Evolutionary conservation across 169 alveolate genomes (phyloP).

Genomic region (Cryptosporidium sp.): DNA sequence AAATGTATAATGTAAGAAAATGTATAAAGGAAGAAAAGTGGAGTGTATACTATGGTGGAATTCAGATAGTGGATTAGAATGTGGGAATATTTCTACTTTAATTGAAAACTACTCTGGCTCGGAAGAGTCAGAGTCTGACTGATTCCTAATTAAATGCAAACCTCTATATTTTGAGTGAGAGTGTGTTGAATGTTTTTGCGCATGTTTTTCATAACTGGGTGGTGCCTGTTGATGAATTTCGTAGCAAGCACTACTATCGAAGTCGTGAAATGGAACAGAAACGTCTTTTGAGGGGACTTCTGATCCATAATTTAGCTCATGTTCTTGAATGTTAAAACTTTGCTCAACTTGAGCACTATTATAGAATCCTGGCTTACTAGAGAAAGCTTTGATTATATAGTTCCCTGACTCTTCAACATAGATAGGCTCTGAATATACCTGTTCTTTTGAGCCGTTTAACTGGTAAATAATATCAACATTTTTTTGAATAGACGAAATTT

Average conservation of each 20-base stretch:
- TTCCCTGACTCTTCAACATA: constrained; percentile 26
- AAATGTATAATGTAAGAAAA: background rate
- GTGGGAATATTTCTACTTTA: background rate
- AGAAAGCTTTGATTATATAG: constrained; percentile 35
- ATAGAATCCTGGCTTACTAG: constrained; percentile 28
- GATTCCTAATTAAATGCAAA: constrained; percentile 32
- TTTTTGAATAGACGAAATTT: constrained; percentile 13
- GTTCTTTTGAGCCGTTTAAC: constrained; percentile 51
- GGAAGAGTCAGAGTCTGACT: constrained; percentile 13
- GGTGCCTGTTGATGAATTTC: background rate
- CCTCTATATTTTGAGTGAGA: constrained; percentile 50
- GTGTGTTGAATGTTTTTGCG: background rate
- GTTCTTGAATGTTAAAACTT: constrained; percentile 13
- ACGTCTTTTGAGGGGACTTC: background rate
- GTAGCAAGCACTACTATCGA: background rate
- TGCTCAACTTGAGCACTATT: background rate
- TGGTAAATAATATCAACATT: constrained; percentile 38
- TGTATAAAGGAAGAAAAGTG: no score
- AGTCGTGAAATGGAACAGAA: background rate
- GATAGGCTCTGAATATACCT: constrained; percentile 47
- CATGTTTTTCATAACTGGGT: background rate
- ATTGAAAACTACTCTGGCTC: background rate
- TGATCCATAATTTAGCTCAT: background rate
- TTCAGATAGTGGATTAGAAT: background rate
- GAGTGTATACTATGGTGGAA: no score